Base-by-base conservation (phyloP, 1,284 basidiomycete genomes). In the Coriolopsis trogii region DNA sequence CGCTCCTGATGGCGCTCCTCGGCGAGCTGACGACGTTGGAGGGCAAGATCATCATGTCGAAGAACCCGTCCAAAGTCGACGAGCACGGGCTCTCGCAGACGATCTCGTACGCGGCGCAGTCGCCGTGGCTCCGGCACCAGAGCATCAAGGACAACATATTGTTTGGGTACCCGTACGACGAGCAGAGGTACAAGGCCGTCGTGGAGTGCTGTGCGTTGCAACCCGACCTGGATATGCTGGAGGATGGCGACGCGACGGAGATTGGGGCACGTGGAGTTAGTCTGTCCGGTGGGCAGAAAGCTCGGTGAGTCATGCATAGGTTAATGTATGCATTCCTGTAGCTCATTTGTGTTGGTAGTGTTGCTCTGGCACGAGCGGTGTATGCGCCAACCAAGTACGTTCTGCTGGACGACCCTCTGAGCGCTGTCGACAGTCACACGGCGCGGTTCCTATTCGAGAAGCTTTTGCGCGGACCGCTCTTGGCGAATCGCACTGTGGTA, bases 41-140 rank as follows among this genome's bases (percentile, higher is more conserved):
- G 6, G 82, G 82, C 0, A 67, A 68, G 13, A 72, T 87, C 48
- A 71, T 85, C 56, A 77, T 92, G 70, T 80, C 81, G 12, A 93
- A 93, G 66, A 73, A 85, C 47, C 67, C 78, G 2, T 73, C 75
- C 12, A 73, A 72, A 33, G 73, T 89, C 3, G 83, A 91, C 67
- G 74, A 78, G 20, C 72, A 83, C 21, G 85, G 88, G 0, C 69
- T 89, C 29, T 80, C 81, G 62, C 87, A 93, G 60, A 75, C 85
- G 8, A 84, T 95, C 26, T 91, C 93, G 1, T 96, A 95, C 59
- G 80, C 81, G 37, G 84, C 91, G 1, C 95, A 97, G 69, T 81
- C 85, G 1, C 87, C 94, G 0, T 97, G 92, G 93, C 75, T 97
- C 36, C 72, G 66, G n/a, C 81, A 85, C 60, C 79, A 82, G 58